phyloP scores from a whole-genome alignment of 1,139 yeast genomes.

The Yamadazyma dendronema region DNA sequence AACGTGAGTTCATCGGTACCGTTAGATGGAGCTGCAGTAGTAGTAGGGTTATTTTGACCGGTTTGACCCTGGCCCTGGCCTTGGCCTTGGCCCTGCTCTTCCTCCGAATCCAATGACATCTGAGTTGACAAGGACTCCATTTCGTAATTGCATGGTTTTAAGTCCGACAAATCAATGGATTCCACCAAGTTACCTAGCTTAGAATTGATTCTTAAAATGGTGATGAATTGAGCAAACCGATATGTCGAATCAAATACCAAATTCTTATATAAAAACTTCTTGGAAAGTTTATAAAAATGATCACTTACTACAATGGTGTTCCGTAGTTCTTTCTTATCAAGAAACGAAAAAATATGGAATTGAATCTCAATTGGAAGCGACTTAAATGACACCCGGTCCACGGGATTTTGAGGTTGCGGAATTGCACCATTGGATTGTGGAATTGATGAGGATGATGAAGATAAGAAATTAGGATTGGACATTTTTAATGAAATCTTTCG shows the following conservation, averaged over 20 bases:
- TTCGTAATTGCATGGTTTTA: slow-evolving; percentile 48
- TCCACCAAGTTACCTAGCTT: slow-evolving; percentile 56
- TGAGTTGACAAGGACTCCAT: slow-evolving; percentile 4
- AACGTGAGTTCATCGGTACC: slow-evolving; percentile 3
- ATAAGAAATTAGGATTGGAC: slow-evolving; percentile 6
- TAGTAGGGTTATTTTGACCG: background rate
- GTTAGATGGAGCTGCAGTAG: background rate
- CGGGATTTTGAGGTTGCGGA: background rate
- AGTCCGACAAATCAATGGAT: slow-evolving; percentile 54
- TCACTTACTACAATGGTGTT: slow-evolving; percentile 50
- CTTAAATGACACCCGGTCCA: background rate
- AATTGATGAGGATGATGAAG: background rate
- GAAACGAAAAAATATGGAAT: slow-evolving; percentile 29
- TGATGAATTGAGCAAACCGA: slow-evolving; percentile 73
- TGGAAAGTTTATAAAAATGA: slow-evolving; percentile 50
- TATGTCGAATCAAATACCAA: slow-evolving; percentile 65
- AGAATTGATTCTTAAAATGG: slow-evolving; percentile 55
- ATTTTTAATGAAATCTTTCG: slow-evolving; percentile 23
- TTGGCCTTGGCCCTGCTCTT: no score
- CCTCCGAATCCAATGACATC: slow-evolving; percentile 6
- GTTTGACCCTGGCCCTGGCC: no score
- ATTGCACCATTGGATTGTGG: no score
- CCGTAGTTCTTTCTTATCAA: slow-evolving; percentile 27
- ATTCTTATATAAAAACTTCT: slow-evolving; percentile 51
- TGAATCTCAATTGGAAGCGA: slow-evolving; percentile 35